phyloP scores from a whole-genome alignment of 2,329 filamentous ascomycete species.

The Colletotrichum sp. region DNA sequence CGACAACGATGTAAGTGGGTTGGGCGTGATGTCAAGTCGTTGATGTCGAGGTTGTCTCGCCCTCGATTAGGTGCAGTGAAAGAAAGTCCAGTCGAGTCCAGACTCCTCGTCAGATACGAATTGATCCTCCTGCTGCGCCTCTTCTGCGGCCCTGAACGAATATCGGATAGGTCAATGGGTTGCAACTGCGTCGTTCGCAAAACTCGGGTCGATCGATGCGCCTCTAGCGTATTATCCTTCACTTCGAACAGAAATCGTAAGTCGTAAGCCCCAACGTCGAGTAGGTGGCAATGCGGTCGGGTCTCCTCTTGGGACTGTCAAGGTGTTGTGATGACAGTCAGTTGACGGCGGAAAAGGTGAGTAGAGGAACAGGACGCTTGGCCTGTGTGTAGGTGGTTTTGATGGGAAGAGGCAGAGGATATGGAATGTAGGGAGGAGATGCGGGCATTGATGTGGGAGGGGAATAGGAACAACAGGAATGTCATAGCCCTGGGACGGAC shows the following conservation, averaged over 20 bases:
- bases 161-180: conserved; percentile 3
- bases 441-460: conserved; percentile 19
- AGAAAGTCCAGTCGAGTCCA: not conserved
- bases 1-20: not conserved
- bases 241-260: not conserved
- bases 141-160: not conserved
- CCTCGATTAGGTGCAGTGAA: not conserved
- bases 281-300: not conserved
- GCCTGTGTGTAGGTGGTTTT: conserved; percentile 15
- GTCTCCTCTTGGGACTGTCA: conserved; percentile 4
- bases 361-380: not conserved
- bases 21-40: not conserved
- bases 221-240: conserved; percentile 7
- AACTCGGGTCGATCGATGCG: not conserved
- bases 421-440: conserved; percentile 24
- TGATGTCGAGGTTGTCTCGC: not conserved
- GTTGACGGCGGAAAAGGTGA: not conserved
- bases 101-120: not conserved
- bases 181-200: not conserved
- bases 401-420: conserved; percentile 17
- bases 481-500: conserved; percentile 22
- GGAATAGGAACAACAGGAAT: conserved; percentile 20
- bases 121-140: not conserved
- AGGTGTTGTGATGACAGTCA: conserved; percentile 2
- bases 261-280: conserved; percentile 6